phyloP scores from a whole-genome alignment of 2,329 filamentous ascomycete species.

The Aspergillus phoenicis region DNA sequence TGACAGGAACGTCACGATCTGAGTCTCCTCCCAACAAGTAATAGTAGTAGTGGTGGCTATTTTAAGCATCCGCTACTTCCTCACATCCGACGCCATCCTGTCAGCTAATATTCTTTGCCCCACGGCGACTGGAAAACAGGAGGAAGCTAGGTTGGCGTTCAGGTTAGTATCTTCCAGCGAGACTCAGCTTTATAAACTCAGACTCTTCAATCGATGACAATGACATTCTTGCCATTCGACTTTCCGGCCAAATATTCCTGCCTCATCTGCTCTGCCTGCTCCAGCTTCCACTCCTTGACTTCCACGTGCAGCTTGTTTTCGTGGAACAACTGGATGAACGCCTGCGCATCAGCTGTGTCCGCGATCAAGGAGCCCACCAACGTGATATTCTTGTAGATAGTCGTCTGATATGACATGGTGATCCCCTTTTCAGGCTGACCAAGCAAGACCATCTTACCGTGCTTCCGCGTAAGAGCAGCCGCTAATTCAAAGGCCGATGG shows the following conservation, averaged over 20 bases:
- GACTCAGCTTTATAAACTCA: rapidly evolving
- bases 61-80: background rate
- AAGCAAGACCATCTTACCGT: conserved; percentile 61
- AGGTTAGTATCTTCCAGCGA: background rate
- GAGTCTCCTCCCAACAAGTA: no score
- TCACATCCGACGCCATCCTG: background rate
- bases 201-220: background rate
- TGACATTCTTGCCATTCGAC: background rate
- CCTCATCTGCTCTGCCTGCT: conserved; percentile 19
- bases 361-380: background rate
- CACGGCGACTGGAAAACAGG: background rate
- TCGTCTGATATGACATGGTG: conserved; percentile 33
- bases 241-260: conserved; percentile 17
- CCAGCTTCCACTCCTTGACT: conserved; percentile 19
- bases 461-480: conserved; percentile 56
- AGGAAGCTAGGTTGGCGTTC: background rate
- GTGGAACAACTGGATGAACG: conserved; percentile 44
- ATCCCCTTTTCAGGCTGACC: conserved; percentile 50
- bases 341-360: conserved; percentile 23
- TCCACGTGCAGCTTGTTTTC: conserved; percentile 14
- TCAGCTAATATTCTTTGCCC: background rate
- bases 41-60: background rate
- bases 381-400: conserved; percentile 36
- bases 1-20: no score
- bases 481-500: background rate